Evolutionary conservation across 139 green algal species (phyloP), one percentile per base, ranked within the genome.

Genomic region (Coelastrella sp.): DNA sequence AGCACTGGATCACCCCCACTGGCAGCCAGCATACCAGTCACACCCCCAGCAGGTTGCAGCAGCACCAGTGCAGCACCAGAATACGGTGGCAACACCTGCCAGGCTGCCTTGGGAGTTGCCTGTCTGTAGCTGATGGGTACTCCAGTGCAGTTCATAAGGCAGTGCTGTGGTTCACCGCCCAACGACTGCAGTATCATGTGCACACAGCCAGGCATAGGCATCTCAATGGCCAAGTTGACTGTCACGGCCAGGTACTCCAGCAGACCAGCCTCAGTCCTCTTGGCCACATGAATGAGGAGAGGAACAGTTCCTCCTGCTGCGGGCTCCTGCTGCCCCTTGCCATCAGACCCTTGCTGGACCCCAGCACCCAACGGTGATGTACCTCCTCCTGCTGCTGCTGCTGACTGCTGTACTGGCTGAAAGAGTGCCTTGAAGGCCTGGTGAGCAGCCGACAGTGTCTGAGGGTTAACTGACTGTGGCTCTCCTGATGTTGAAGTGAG

Each of bases 141-240:
- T 6, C 57, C 24, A 6, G 93, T 94, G 20, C 90, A 90, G 91
- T 97, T 97, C 84, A 95, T 92, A n/a, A 97, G 79, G 8, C 94
- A 87, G 82, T 95, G 95, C 24, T 95, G 94, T 0, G 93, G 90
- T 66, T 92, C 80, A 17, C 92, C 92, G 6, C 93, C 90, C 22
- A 95, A 85, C 9, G 78, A 93, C 80, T 96, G 91, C 82, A 96
- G 89, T 59, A 94, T 84, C 20, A 97, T 24, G 56, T 92, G 84
- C 72, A 95, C 25, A 61, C 92, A 95, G 66, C 95, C 96, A 0
- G 91, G 92, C 6, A 60, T 72, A 24, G 92, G 87, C 14, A 94
- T 60, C 74, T 85, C 84, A 24, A 96, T 70, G 7, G 83, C 75
- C 12, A 96, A 60, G 7, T 95, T 76, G 17, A 94, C 61, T 6